Percentiles rank a stretch among this genome's conserved stretches.
Conservation (phyloP, 768 basidiomycete genomes). For the Mycena albidolilacea region DNA sequence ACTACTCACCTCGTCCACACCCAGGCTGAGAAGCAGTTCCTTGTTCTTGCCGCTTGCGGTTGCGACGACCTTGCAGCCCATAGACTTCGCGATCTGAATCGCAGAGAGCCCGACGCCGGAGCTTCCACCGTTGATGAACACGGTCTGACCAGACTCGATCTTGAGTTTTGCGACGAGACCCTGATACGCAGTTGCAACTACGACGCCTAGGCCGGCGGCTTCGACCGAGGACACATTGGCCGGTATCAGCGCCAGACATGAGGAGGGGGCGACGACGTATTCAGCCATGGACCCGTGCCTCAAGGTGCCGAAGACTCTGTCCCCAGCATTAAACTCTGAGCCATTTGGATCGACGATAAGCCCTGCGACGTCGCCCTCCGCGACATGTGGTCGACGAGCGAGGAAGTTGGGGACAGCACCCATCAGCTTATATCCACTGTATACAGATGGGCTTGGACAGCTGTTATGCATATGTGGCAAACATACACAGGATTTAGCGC, state of each 20-base stretch:
- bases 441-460: not conserved
- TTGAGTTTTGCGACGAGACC: slow-evolving; percentile 60
- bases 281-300: slow-evolving; percentile 72
- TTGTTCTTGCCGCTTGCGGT: slow-evolving; percentile 75
- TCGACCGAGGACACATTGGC: slow-evolving; percentile 61
- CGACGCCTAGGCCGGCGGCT: slow-evolving; percentile 73
- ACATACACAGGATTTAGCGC: slow-evolving; percentile 79
- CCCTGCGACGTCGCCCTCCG: slow-evolving; percentile 78
- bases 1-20: slow-evolving; percentile 73
- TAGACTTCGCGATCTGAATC: slow-evolving; percentile 80
- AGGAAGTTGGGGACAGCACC: slow-evolving; percentile 61
- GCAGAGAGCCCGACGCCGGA: slow-evolving; percentile 77
- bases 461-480: slow-evolving; percentile 1
- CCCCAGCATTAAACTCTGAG: slow-evolving; percentile 68
- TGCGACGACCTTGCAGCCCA: slow-evolving; percentile 70
- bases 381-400: slow-evolving; percentile 62
- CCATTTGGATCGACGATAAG: slow-evolving; percentile 69
- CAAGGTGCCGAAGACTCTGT: slow-evolving; percentile 70
- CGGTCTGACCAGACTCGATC: slow-evolving; percentile 69
- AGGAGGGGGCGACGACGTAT: slow-evolving; percentile 64
- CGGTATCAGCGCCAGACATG: slow-evolving; percentile 53
- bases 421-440: slow-evolving; percentile 75
- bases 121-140: slow-evolving; percentile 82
- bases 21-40: slow-evolving; percentile 67
- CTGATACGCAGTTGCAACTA: slow-evolving; percentile 71